These are phyloP conservation scores for Hyaloscypha finlandica DNA, from an alignment of 495 filamentous ascomycete genomes.

Conservation along the genomic window DNA sequence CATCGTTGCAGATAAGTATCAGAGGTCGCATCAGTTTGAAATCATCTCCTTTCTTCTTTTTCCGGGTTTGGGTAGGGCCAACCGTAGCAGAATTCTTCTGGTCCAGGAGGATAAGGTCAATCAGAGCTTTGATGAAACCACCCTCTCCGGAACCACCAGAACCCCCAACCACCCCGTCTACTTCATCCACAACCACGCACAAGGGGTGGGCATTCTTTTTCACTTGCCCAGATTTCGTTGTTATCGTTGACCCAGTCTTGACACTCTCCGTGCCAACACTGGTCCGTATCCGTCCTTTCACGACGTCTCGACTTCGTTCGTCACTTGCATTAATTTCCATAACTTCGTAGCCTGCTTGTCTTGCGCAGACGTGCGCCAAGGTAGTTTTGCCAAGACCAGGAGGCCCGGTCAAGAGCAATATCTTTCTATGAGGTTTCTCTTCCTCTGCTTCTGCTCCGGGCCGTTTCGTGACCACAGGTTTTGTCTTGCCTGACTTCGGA, in stretches of 20 bases:
- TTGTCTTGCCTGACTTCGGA: conserved; percentile 64
- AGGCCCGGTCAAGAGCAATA: conserved; percentile 85
- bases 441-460: conserved; percentile 52
- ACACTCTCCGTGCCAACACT: conserved; percentile 91
- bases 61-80: conserved; percentile 38
- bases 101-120: conserved; percentile 83
- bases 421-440: conserved; percentile 76
- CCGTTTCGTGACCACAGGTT: conserved; percentile 37
- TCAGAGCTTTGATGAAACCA: conserved; percentile 92
- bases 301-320: conserved; percentile 74
- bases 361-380: conserved; percentile 91
- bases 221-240: conserved; percentile 56
- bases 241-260: conserved; percentile 66
- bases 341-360: conserved; percentile 92
- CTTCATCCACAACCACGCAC: conserved; percentile 94
- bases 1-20: conserved; percentile 94
- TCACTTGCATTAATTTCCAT: conserved; percentile 88
- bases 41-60: conserved; percentile 71
- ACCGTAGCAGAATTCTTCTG: conserved; percentile 67
- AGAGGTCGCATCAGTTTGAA: conserved; percentile 86
- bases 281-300: conserved; percentile 85
- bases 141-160: conserved; percentile 69
- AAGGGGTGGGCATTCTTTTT: conserved; percentile 81
- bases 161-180: conserved; percentile 87
- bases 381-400: conserved; percentile 97